phyloP scores from a whole-genome alignment of 208 protist species.

The Acanthamoeba castellanii region DNA sequence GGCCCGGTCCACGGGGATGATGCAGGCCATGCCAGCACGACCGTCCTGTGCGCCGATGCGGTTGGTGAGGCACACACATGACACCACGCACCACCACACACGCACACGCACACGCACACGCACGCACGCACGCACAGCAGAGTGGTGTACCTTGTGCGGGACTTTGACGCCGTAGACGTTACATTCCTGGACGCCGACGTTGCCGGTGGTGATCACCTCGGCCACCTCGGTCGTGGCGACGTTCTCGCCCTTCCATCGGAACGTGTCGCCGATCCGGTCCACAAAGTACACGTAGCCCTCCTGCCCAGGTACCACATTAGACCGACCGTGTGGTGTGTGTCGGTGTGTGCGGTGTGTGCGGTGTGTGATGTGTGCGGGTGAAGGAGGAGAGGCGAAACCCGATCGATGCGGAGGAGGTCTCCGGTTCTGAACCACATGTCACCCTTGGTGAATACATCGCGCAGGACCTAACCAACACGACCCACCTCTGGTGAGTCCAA shows the following conservation, averaged over 20 bases:
- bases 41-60: constrained; percentile 7
- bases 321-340: neutral
- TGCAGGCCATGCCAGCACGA: constrained; percentile 79
- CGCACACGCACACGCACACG: neutral
- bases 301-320: neutral
- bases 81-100: neutral
- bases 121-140: neutral
- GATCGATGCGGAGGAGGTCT: constrained; percentile 76
- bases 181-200: constrained; percentile 50
- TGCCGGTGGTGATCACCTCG: constrained; percentile 34
- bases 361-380: neutral
- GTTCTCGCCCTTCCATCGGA: constrained; percentile 87
- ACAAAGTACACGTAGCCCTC: constrained; percentile 83
- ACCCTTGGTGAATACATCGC: constrained; percentile 79
- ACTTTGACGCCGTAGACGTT: constrained; percentile 78
- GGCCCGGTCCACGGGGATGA: constrained; percentile 23
- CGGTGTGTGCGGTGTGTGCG: too few relatives aligned
- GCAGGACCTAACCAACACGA: constrained; percentile 76
- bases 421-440: constrained; percentile 80
- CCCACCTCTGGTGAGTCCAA: too few relatives aligned
- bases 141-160: neutral
- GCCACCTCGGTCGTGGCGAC: constrained; percentile 83
- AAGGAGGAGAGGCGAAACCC: neutral
- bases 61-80: neutral
- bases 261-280: constrained; percentile 85